Evolutionary conservation across 345 rosid genomes (phyloP).

Genomic region (Syzygium aromaticum): DNA sequence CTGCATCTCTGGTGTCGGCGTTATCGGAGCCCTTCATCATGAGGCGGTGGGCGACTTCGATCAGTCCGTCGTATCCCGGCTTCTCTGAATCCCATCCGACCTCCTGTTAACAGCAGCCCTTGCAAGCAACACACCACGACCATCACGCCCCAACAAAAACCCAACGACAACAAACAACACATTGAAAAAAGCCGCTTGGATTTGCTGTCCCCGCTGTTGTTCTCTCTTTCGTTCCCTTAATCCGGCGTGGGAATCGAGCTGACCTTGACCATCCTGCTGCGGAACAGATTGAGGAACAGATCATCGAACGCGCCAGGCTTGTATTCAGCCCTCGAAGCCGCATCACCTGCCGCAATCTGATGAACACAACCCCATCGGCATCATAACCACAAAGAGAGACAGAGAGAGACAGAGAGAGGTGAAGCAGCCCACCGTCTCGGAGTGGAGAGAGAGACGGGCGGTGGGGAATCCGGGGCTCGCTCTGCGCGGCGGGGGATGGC

Average conservation of each 20-base stretch:
- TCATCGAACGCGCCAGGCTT: conserved; percentile 43
- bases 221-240: neutral
- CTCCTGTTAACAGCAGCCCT: conserved; percentile 46
- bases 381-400: neutral
- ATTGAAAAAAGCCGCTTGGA: neutral
- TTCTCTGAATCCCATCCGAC: conserved; percentile 90
- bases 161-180: neutral
- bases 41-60: conserved; percentile 62
- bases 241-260: neutral
- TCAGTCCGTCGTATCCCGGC: conserved; percentile 78
- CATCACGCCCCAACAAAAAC: neutral
- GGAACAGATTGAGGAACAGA: conserved; percentile 52
- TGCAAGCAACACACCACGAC: neutral
- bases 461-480: conserved; percentile 5
- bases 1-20: conserved; percentile 53
- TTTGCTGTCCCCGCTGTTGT: neutral
- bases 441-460: conserved; percentile 18
- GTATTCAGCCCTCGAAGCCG: conserved; percentile 26
- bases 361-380: neutral
- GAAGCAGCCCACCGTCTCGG: conserved; percentile 17
- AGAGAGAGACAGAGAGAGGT: neutral
- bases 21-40: conserved; percentile 47
- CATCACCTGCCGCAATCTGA: conserved; percentile 24
- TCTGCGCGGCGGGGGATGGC: neutral
- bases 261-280: conserved; percentile 67